These are phyloP conservation scores for Fomitopsis pulvina DNA, from an alignment of 768 basidiomycete species.

Conservation along the genomic window DNA sequence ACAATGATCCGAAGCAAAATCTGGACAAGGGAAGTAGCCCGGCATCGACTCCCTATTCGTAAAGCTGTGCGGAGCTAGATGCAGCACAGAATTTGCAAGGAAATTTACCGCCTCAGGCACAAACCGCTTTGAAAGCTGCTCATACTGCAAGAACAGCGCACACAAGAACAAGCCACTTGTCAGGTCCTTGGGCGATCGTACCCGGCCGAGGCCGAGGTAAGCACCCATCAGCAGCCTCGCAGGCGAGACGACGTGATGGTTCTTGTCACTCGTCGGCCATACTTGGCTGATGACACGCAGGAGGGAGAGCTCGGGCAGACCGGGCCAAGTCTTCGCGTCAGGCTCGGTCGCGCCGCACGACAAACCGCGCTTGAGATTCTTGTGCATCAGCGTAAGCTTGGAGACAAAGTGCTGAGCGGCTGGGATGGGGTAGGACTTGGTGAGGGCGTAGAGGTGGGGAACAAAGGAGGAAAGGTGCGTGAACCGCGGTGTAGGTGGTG, in stretches of 20 bases:
- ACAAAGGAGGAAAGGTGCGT: slow-evolving; percentile 56
- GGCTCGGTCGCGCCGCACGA: slow-evolving; percentile 54
- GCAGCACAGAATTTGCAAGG: slow-evolving; percentile 58
- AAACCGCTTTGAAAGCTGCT: slow-evolving; percentile 75
- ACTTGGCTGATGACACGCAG: slow-evolving; percentile 73
- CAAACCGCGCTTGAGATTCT: slow-evolving; percentile 68
- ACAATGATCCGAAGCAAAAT: slow-evolving; percentile 50
- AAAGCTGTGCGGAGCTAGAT: slow-evolving; percentile 64
- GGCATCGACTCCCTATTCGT: slow-evolving; percentile 43
- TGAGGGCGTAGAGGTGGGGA: slow-evolving; percentile 74
- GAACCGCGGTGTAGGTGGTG: slow-evolving; percentile 55
- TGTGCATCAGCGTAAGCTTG: slow-evolving; percentile 88
- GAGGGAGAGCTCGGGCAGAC: slow-evolving; percentile 71
- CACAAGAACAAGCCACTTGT: slow-evolving; percentile 86
- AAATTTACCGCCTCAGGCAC: slow-evolving; percentile 91
- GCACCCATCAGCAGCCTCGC: slow-evolving; percentile 85
- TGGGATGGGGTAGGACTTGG: slow-evolving; percentile 74
- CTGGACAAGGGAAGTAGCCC: slow-evolving; percentile 65
- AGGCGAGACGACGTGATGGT: slow-evolving; percentile 83
- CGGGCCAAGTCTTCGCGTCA: slow-evolving; percentile 83
- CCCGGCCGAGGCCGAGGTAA: slow-evolving; percentile 79
- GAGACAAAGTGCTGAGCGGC: slow-evolving; percentile 72
- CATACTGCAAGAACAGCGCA: slow-evolving; percentile 80
- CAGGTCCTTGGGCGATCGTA: slow-evolving; percentile 70
- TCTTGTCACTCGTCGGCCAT: slow-evolving; percentile 95